Percentiles rank a stretch among this genome's conserved stretches.
Evolutionary conservation across 2,329 filamentous ascomycete genomes (phyloP).

Genomic region (Fusarium denticulatum): DNA sequence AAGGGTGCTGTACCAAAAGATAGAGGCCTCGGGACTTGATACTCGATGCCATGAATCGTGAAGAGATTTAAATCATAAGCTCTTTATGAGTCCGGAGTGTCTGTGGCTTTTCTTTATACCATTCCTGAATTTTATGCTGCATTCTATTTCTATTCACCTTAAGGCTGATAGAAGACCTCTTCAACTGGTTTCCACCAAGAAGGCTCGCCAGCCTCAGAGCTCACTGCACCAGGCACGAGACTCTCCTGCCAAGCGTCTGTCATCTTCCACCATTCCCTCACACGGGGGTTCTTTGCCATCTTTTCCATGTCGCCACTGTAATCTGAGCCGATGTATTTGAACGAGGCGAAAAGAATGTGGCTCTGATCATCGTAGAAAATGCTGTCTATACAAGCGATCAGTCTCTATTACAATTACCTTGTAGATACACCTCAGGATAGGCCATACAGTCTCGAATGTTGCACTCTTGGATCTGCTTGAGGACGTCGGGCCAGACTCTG

Average conservation of each 20-base stretch:
- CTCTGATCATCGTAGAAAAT: slow-evolving; percentile 75
- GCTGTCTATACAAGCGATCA: slow-evolving; percentile 64
- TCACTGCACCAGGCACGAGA: slow-evolving; percentile 67
- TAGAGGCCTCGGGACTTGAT: slow-evolving; percentile 28
- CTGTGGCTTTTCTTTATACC: not conserved
- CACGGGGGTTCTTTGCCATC: slow-evolving; percentile 77
- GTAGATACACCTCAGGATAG: not conserved
- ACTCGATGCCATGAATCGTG: slow-evolving; percentile 31
- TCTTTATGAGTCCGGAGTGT: not conserved
- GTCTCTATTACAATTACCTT: not conserved
- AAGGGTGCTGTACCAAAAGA: slow-evolving; percentile 43
- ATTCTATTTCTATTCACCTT: slow-evolving; percentile 24
- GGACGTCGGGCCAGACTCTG: slow-evolving; percentile 79
- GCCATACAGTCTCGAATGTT: slow-evolving; percentile 76
- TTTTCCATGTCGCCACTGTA: slow-evolving; percentile 79
- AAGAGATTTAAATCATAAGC: not conserved
- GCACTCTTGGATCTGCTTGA: slow-evolving; percentile 78
- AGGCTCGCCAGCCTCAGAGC: slow-evolving; percentile 67
- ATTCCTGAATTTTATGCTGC: not conserved
- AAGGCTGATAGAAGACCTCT: slow-evolving; percentile 73
- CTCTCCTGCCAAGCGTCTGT: slow-evolving; percentile 80
- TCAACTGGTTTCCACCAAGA: slow-evolving; percentile 76
- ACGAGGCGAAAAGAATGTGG: slow-evolving; percentile 75
- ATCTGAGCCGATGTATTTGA: slow-evolving; percentile 81
- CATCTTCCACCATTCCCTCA: slow-evolving; percentile 83